Evolutionary conservation across 352 stramenopile genomes (phyloP).

Genomic region (Globisporangium middletonii): DNA sequence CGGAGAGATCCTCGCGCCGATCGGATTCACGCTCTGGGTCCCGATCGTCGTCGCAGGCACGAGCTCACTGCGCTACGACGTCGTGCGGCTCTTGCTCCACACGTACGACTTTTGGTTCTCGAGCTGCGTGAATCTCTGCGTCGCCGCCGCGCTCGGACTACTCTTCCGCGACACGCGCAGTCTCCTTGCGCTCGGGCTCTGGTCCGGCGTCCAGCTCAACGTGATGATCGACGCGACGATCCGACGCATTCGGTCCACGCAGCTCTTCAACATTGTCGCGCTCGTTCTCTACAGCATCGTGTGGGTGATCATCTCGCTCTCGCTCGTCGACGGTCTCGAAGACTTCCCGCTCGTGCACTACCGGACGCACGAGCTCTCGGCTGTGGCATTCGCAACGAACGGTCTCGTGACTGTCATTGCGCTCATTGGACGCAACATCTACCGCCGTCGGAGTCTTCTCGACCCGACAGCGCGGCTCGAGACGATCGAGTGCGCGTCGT

Average conservation of each 20-base stretch:
- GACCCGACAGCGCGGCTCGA: background rate
- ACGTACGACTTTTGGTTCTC: constrained; percentile 9
- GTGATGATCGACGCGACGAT: constrained; percentile 9
- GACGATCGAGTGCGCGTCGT: constrained; percentile 7
- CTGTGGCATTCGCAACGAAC: constrained; percentile 2
- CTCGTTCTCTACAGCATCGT: background rate
- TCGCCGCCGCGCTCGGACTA: background rate
- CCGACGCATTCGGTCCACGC: background rate
- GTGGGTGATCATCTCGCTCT: constrained; percentile 1
- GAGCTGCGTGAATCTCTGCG: constrained; percentile 1
- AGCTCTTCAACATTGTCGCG: background rate
- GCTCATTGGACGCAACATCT: constrained; percentile 9
- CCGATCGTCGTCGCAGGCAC: background rate
- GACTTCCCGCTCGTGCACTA: constrained; percentile 2
- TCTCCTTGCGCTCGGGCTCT: background rate
- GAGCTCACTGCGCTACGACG: background rate
- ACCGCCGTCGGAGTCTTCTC: constrained; percentile 3
- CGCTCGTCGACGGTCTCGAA: background rate
- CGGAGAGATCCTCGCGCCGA: background rate
- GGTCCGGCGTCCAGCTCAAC: constrained; percentile 4
- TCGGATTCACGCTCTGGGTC: background rate
- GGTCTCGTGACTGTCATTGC: constrained; percentile 4
- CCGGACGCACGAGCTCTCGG: constrained; percentile 1
- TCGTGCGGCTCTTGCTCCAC: background rate
- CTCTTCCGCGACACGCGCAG: background rate